Conservation (phyloP, 1,284 basidiomycete species). For the Ganoderma lingzhi region DNA sequence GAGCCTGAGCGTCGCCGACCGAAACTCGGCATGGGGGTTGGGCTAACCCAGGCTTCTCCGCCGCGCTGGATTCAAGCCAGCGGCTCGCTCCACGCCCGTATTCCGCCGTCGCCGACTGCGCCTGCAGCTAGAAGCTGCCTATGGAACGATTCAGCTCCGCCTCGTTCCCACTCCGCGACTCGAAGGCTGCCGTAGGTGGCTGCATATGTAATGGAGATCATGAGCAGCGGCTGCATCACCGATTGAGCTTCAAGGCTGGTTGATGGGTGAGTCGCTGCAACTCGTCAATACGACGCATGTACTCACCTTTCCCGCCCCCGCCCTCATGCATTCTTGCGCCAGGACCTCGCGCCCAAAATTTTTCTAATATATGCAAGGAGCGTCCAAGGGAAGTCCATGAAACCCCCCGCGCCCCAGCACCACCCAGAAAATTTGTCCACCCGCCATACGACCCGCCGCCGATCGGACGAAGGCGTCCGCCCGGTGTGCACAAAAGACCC, state of each 20-base stretch:
- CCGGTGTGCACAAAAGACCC: neutral
- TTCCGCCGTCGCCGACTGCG: neutral
- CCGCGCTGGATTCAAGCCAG: neutral
- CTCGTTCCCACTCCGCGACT: neutral
- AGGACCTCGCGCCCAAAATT: neutral
- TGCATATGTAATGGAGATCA: no score
- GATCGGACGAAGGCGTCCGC: conserved; percentile 6
- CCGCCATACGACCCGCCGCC: neutral
- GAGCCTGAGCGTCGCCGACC: conserved; percentile 4
- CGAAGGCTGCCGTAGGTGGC: neutral
- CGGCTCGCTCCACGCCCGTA: neutral
- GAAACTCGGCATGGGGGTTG: neutral
- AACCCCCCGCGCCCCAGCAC: neutral
- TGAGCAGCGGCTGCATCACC: neutral
- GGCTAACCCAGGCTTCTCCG: neutral
- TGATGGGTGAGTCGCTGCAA: neutral
- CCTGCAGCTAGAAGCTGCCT: neutral
- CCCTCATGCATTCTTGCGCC: neutral
- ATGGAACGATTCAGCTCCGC: neutral
- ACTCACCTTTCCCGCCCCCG: neutral
- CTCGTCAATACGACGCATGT: neutral
- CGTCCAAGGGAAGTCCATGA: neutral
- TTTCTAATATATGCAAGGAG: neutral
- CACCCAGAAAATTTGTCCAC: neutral
- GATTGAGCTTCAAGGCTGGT: neutral